Conservation (phyloP, 257 asterid species). For the Rehmannia glutinosa region DNA sequence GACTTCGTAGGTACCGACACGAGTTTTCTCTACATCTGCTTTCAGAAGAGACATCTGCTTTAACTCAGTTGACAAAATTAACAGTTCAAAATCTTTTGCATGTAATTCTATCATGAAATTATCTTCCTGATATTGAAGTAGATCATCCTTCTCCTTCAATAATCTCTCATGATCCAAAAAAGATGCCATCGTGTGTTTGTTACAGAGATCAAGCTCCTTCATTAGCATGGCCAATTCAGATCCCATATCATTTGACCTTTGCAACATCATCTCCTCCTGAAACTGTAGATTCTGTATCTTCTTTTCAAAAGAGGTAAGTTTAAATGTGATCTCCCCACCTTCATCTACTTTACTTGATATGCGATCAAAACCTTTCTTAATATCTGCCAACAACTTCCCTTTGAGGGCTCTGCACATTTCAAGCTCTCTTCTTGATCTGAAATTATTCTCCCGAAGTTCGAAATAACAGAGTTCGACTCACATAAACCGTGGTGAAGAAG, state of each 20-base stretch:
- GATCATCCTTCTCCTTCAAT: conserved; percentile 57
- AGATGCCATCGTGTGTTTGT: conserved; percentile 40
- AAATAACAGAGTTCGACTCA: conserved; percentile 60
- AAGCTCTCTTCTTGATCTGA: conserved; percentile 66
- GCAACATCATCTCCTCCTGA: conserved; percentile 83
- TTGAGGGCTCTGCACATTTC: conserved; percentile 71
- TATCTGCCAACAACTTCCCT: conserved; percentile 80
- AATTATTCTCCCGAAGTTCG: conserved; percentile 79
- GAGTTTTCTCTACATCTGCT: conserved; percentile 35
- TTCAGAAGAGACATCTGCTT: conserved; percentile 38
- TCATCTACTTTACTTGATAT: conserved; percentile 74
- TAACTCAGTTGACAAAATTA: conserved; percentile 54
- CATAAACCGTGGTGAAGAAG: conserved; percentile 74
- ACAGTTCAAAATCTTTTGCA: conserved; percentile 58
- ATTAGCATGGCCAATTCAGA: conserved; percentile 60
- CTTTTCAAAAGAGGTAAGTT: conserved; percentile 61
- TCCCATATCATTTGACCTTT: conserved; percentile 71
- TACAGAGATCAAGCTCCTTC: conserved; percentile 72
- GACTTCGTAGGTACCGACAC: conserved; percentile 31
- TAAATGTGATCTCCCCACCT: conserved; percentile 56
- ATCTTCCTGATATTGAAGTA: conserved; percentile 50
- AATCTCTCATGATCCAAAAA: conserved; percentile 58
- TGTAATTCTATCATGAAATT: conserved; percentile 36
- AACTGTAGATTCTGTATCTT: conserved; percentile 62
- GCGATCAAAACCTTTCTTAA: conserved; percentile 59